phyloP scores from a whole-genome alignment of 345 rosid species.

The Conringia planisiliqua region DNA sequence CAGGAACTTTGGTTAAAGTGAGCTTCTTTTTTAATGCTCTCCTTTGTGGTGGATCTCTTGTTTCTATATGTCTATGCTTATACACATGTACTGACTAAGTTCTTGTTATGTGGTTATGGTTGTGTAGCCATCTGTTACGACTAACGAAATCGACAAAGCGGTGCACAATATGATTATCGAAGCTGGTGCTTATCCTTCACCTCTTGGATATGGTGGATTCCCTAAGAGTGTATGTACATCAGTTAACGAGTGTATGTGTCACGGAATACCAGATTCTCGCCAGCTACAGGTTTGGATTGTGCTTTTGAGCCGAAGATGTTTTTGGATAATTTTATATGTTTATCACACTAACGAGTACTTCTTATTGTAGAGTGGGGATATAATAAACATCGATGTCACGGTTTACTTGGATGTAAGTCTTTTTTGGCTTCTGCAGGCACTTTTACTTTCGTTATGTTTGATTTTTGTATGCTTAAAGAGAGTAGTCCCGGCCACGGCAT shows the following conservation, averaged over 20 bases:
- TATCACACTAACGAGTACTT: constrained; percentile 10
- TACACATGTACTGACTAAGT: background rate
- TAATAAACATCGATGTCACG: constrained; percentile 88
- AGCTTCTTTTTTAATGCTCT: background rate
- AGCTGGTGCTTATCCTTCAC: constrained; percentile 97
- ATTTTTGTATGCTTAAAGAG: background rate
- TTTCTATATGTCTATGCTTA: background rate
- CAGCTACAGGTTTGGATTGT: constrained; percentile 68
- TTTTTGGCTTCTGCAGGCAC: background rate
- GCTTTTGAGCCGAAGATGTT: background rate
- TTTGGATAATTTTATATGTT: background rate
- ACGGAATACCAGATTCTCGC: constrained; percentile 96
- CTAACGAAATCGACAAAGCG: constrained; percentile 88
- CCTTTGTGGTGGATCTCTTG: background rate
- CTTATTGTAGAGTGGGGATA: constrained; percentile 77
- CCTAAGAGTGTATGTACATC: constrained; percentile 96
- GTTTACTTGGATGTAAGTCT: constrained; percentile 82
- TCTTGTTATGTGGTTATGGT: background rate
- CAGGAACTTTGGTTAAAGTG: constrained; percentile 86
- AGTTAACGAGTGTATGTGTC: constrained; percentile 96
- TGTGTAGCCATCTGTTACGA: constrained; percentile 82
- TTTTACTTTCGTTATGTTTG: constrained; percentile 24
- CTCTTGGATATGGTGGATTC: constrained; percentile 95
- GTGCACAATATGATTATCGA: constrained; percentile 87
- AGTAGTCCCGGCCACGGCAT: background rate